Base-by-base conservation (phyloP, 768 basidiomycete genomes). In the Dendrothele bispora region DNA sequence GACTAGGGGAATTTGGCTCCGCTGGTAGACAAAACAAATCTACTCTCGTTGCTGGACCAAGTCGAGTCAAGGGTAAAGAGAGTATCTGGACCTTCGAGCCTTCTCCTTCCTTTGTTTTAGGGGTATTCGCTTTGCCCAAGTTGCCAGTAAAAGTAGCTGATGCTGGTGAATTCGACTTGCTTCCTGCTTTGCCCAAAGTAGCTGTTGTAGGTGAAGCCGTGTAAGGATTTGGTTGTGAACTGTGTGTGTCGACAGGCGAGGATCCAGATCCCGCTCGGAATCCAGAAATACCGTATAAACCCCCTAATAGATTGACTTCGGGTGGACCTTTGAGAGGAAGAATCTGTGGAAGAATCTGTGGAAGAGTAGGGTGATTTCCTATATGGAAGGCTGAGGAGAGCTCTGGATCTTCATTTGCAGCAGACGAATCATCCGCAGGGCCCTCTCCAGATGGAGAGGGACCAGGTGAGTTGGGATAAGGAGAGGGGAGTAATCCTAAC, bases 41-140 rank as follows among this genome's bases (percentile, higher is more conserved):
- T 54, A 79, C 77, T 17, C 91, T 83, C 22, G 85, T 79, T 5
- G 77, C 69, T 7, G 78, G 77, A 10, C 87, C 88, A 5, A 95
- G 73, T 24, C 91, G 80, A 5, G 83, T 77, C 2, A 84, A 80
- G 2, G 92, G 85, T n/a, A n/a, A n/a, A n/a, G n/a, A n/a, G n/a
- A n/a, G n/a, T n/a, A n/a, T n/a, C n/a, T n/a, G n/a, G 17, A 94
- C 70, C 37, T 66, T 65, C 18, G 89, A 28, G n/a, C 10, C 30
- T 32, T n/a, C 30, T 8, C 32, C 46, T 11, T 39, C 37, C 17
- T 24, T 7, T 7, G 7, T 24, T 25, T 21, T 21, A 40, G 7
- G 7, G 20, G 20, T 18, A 10, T 10, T 10, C n/a, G 30, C n/a
- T n/a, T 32, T 10, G 30, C 30, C n/a, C 30, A n/a, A 32, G 10